Conservation (phyloP, 257 asterid species). For the Ophiorrhiza pumila region DNA sequence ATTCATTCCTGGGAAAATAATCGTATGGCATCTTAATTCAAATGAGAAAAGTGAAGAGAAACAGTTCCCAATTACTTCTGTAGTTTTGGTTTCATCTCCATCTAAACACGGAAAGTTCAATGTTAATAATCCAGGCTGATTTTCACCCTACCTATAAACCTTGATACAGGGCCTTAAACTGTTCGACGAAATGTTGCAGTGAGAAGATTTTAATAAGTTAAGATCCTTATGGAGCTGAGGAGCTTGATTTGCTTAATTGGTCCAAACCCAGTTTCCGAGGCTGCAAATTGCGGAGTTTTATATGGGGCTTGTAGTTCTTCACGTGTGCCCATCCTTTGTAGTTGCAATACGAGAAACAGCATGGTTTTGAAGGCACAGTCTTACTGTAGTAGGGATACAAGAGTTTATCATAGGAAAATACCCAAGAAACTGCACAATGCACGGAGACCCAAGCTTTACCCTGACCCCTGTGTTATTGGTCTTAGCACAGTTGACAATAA, state of each 20-base stretch:
- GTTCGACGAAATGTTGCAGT: constrained; percentile 48
- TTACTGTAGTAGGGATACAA: constrained; percentile 10
- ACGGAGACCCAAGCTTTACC: constrained; percentile 54
- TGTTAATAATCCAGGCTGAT: neutral
- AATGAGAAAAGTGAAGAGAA: too few relatives aligned
- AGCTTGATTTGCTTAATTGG: neutral
- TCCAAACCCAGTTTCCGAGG: neutral
- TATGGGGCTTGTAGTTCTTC: neutral
- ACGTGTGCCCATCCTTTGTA: neutral
- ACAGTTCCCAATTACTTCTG: too few relatives aligned
- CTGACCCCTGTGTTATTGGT: constrained; percentile 29
- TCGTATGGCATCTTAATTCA: too few relatives aligned
- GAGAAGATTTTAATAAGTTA: constrained; percentile 13
- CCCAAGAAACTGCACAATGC: constrained; percentile 62
- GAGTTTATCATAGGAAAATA: constrained; percentile 32
- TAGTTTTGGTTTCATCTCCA: neutral
- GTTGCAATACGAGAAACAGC: constrained; percentile 14
- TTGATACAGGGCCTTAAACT: constrained; percentile 3
- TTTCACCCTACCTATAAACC: neutral
- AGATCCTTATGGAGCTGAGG: neutral
- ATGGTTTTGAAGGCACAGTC: constrained; percentile 19
- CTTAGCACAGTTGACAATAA: constrained; percentile 2
- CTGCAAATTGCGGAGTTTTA: neutral
- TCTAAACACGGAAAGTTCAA: neutral
- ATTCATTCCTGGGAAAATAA: too few relatives aligned